phyloP scores from a whole-genome alignment of 192 early-diverging fungal genomes.

The Gorgonomyces haynaldii region DNA sequence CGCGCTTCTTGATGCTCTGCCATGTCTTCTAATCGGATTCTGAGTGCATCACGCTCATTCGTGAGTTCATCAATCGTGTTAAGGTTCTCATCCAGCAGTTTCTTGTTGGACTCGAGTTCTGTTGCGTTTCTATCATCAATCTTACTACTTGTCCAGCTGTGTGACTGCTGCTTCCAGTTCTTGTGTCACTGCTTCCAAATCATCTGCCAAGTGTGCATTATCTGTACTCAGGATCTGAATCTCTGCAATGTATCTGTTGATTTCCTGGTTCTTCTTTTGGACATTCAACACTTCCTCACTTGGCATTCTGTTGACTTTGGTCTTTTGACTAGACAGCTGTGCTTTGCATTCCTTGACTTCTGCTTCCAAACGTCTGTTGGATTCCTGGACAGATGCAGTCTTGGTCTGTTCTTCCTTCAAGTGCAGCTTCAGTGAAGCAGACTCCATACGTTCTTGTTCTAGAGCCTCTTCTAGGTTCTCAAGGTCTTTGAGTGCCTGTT shows the following conservation, averaged over 20 bases:
- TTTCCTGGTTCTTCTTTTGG: slow-evolving; percentile 38
- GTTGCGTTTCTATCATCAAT: no score
- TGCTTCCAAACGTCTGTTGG: slow-evolving; percentile 18
- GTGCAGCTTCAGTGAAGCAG: background rate
- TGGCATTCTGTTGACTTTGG: slow-evolving; percentile 26
- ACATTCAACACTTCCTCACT: slow-evolving; percentile 24
- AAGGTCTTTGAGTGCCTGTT: slow-evolving; percentile 24
- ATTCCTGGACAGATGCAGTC: slow-evolving; percentile 16
- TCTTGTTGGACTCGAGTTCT: slow-evolving; percentile 18
- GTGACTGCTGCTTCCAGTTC: slow-evolving; percentile 39
- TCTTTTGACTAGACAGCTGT: slow-evolving; percentile 29
- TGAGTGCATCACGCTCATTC: slow-evolving; percentile 28
- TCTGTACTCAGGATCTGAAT: slow-evolving; percentile 28
- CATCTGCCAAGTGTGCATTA: slow-evolving; percentile 21
- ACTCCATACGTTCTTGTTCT: slow-evolving; percentile 14
- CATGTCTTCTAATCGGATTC: slow-evolving; percentile 30
- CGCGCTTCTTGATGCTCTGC: slow-evolving; percentile 14
- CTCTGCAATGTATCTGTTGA: slow-evolving; percentile 32
- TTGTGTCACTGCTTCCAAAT: slow-evolving; percentile 30
- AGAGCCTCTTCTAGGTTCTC: no score
- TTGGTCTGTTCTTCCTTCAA: background rate
- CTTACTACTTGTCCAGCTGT: slow-evolving; percentile 41
- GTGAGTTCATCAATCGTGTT: slow-evolving; percentile 28
- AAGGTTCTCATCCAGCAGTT: slow-evolving; percentile 18
- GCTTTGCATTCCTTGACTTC: slow-evolving; percentile 29